Percentiles rank a stretch among this genome's conserved stretches.
Conservation (phyloP, 345 rosid genomes). For the Lumnitzera littorea region DNA sequence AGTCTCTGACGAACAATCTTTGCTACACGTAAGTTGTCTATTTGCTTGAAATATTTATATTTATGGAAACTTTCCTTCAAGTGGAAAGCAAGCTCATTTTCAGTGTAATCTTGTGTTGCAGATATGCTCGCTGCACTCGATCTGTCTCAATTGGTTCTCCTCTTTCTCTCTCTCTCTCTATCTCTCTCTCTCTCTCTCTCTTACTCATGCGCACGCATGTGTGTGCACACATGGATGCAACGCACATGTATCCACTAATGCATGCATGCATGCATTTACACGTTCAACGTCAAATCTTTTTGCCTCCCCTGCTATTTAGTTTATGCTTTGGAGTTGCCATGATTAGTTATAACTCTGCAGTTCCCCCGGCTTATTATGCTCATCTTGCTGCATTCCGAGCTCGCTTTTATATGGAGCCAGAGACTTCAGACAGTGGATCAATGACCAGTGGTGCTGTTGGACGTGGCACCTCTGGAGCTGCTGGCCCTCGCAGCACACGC, state of each 20-base stretch:
- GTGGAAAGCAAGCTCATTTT: too few relatives aligned
- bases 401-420: slow-evolving; percentile 97
- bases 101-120: slow-evolving; percentile 15
- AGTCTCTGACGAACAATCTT: slow-evolving; percentile 83
- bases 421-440: slow-evolving; percentile 94
- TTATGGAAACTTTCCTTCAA: too few relatives aligned
- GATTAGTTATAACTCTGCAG: slow-evolving; percentile 28
- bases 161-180: neutral
- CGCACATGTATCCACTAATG: neutral
- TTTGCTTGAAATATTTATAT: too few relatives aligned
- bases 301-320: too few relatives aligned
- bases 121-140: slow-evolving; percentile 95
- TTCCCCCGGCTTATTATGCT: slow-evolving; percentile 96
- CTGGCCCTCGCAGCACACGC: slow-evolving; percentile 38
- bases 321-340: neutral
- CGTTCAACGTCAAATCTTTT: too few relatives aligned
- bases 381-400: slow-evolving; percentile 98
- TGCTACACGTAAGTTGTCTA: slow-evolving; percentile 74
- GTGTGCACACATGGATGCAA: neutral
- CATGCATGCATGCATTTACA: neutral
- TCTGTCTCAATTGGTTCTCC: slow-evolving; percentile 89
- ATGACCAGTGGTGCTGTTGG: slow-evolving; percentile 62
- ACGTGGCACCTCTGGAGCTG: slow-evolving; percentile 35
- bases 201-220: neutral
- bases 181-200: neutral